Evolutionary conservation across 768 basidiomycete genomes (phyloP).

Genomic region (Macrolepiota albuminosa): DNA sequence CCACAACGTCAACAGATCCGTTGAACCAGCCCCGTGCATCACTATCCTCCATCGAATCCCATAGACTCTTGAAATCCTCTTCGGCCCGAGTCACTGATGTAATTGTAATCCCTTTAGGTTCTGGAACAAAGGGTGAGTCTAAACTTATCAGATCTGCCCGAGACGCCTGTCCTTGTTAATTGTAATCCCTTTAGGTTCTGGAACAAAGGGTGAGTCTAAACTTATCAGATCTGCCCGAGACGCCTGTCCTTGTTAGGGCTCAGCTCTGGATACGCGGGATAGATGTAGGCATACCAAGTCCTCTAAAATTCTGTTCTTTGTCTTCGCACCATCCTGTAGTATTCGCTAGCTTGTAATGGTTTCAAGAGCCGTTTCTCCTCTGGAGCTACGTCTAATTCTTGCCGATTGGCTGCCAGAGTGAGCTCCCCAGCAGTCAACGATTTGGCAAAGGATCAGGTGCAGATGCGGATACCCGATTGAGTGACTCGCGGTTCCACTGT

Average conservation of each 20-base stretch:
- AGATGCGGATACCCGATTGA: conserved; percentile 21
- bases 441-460: conserved; percentile 18
- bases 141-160: conserved; percentile 65
- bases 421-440: conserved; percentile 40
- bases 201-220: conserved; percentile 66
- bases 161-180: conserved; percentile 22
- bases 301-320: conserved; percentile 8
- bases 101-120: conserved; percentile 23
- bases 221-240: conserved; percentile 58
- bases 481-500: conserved; percentile 24
- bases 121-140: conserved; percentile 64
- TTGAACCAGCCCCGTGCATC: conserved; percentile 69
- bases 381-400: conserved; percentile 23
- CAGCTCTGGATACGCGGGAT: background rate
- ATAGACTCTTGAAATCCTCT: conserved; percentile 49
- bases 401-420: conserved; percentile 32
- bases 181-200: conserved; percentile 30
- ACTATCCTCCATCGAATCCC: conserved; percentile 47
- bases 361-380: conserved; percentile 14
- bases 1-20: conserved; percentile 45
- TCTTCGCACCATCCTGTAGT: background rate
- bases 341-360: background rate
- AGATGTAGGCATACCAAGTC: conserved; percentile 15
- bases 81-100: conserved; percentile 8
- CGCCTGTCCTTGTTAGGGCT: conserved; percentile 15